Conservation (phyloP, 306 rosid species). For the Echinosophora koreensis region DNA sequence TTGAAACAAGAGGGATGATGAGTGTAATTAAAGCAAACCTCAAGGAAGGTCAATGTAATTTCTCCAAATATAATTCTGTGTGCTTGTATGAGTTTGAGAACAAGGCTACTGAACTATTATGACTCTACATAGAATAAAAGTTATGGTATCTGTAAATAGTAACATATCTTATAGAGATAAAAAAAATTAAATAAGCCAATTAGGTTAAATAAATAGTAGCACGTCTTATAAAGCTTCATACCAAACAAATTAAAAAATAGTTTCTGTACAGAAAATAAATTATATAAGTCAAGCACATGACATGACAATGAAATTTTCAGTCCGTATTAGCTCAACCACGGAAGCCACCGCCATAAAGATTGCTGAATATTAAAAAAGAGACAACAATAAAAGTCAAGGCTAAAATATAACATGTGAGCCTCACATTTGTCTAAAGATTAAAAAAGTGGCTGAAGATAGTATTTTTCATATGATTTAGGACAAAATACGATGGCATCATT, state of each 20-base stretch:
- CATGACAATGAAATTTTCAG: not conserved
- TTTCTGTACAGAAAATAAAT: not conserved
- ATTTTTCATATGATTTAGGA: not conserved
- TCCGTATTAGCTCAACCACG: slow-evolving; percentile 2
- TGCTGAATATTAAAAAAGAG: slow-evolving; percentile 11
- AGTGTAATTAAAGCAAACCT: no score
- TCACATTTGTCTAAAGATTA: slow-evolving; percentile 2
- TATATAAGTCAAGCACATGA: slow-evolving; percentile 2
- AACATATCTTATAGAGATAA: not conserved
- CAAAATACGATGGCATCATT: not conserved
- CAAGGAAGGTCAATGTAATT: no score
- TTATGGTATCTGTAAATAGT: not conserved
- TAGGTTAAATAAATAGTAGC: slow-evolving; percentile 16
- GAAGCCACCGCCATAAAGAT: not conserved
- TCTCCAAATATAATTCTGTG: not conserved
- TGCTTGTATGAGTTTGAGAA: not conserved
- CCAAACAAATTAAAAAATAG: not conserved
- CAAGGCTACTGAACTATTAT: slow-evolving; percentile 19
- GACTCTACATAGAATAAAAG: not conserved
- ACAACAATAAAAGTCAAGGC: slow-evolving; percentile 1
- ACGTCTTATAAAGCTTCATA: slow-evolving; percentile 17
- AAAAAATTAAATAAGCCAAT: not conserved
- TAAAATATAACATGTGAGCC: not conserved
- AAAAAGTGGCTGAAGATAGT: not conserved
- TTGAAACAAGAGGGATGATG: no score